Evolutionary conservation across 306 rosid genomes (phyloP).

Genomic region (Gastrolobium villosum): DNA sequence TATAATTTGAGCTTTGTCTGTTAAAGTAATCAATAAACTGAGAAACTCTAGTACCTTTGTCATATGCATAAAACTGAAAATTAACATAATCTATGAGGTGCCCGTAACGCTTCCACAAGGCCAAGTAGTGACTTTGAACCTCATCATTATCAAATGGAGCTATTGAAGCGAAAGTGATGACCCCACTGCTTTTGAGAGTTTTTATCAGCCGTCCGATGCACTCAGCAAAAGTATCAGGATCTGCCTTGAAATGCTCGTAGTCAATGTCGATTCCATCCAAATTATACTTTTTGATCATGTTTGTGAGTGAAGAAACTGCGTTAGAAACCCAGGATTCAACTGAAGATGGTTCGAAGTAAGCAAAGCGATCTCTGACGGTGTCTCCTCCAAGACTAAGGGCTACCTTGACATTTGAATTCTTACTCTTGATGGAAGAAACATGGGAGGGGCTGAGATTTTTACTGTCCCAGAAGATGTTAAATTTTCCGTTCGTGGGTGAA

Average conservation of each 20-base stretch:
- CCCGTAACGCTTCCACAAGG: conserved; percentile 77
- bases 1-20: conserved; percentile 65
- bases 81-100: conserved; percentile 78
- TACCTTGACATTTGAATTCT: conserved; percentile 76
- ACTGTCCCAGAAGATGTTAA: conserved; percentile 77
- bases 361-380: conserved; percentile 43
- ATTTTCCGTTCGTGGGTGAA: conserved; percentile 74
- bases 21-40: conserved; percentile 69
- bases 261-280: conserved; percentile 83
- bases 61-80: conserved; percentile 88
- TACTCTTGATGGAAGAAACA: conserved; percentile 65
- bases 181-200: conserved; percentile 63
- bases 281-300: conserved; percentile 64
- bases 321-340: conserved; percentile 81
- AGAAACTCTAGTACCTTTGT: conserved; percentile 64
- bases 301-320: conserved; percentile 79
- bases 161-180: conserved; percentile 73
- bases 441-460: conserved; percentile 72
- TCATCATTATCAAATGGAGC: conserved; percentile 76
- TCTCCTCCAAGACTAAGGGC: conserved; percentile 82
- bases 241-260: conserved; percentile 75
- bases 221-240: conserved; percentile 69
- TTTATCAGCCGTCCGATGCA: conserved; percentile 69
- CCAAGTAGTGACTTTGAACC: conserved; percentile 74
- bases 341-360: conserved; percentile 69